Percentiles rank a stretch among this genome's conserved stretches.
Conservation (phyloP, 1,139 yeast species). For the Yamadazyma diospyri region DNA sequence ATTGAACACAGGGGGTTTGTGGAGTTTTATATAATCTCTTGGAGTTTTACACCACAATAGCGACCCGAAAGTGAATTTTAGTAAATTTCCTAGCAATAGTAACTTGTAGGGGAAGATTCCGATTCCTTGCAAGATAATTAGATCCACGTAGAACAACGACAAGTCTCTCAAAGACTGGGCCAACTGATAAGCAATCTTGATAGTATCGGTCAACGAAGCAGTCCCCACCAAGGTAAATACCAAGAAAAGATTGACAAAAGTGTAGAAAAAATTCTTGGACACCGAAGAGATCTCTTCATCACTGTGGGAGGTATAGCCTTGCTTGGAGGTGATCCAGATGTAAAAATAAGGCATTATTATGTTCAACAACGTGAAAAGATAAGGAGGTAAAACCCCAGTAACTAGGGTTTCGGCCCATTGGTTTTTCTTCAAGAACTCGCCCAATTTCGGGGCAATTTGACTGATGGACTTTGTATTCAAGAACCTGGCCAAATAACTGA, state of each 20-base stretch:
- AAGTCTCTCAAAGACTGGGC: slow-evolving; percentile 69
- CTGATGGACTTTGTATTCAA: slow-evolving; percentile 66
- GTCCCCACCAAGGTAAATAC: slow-evolving; percentile 84
- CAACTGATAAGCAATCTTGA: slow-evolving; percentile 73
- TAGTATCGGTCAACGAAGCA: slow-evolving; percentile 61
- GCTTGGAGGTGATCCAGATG: slow-evolving; percentile 62
- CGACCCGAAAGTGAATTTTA: slow-evolving; percentile 54
- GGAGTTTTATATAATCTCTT: slow-evolving; percentile 42
- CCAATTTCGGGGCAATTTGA: slow-evolving; percentile 71
- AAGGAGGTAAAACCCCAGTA: slow-evolving; percentile 76
- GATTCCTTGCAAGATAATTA: slow-evolving; percentile 70
- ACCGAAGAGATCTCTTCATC: slow-evolving; percentile 79
- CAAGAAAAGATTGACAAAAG: slow-evolving; percentile 78
- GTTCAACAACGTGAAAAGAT: slow-evolving; percentile 71
- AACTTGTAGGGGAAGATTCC: slow-evolving; percentile 82
- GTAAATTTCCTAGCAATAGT: slow-evolving; percentile 61
- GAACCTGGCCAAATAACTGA: slow-evolving; percentile 68
- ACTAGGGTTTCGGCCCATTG: slow-evolving; percentile 60
- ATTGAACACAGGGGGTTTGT: slow-evolving; percentile 62
- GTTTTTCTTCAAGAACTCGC: slow-evolving; percentile 54
- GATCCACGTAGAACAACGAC: slow-evolving; percentile 76
- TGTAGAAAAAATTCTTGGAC: slow-evolving; percentile 78
- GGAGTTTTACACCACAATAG: slow-evolving; percentile 54
- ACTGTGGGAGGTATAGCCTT: slow-evolving; percentile 76
- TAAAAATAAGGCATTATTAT: slow-evolving; percentile 73